Conservation (phyloP, 108 stramenopile genomes). For the Stephanodiscus triporus region DNA sequence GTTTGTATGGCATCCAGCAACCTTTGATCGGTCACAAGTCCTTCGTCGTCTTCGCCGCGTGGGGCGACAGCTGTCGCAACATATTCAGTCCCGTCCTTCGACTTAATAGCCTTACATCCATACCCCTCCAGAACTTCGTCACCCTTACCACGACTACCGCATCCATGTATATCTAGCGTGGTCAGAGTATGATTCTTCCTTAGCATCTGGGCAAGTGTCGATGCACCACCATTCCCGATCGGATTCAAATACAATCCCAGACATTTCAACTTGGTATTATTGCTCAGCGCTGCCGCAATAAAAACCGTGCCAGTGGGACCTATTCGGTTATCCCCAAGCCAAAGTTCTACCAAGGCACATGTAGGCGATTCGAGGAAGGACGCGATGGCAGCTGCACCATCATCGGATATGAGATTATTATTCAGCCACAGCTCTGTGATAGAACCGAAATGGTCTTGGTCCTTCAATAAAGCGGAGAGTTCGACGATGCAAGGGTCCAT, state of each 20-base stretch:
- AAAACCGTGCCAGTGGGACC: constrained; percentile 35
- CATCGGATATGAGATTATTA: constrained; percentile 45
- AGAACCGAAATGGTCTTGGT: constrained; percentile 35
- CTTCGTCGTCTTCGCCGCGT: constrained; percentile 18
- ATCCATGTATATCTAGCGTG: constrained; percentile 48
- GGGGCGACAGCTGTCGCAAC: constrained; percentile 23
- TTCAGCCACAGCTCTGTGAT: constrained; percentile 47
- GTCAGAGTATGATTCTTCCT: constrained; percentile 41
- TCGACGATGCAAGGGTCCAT: constrained; percentile 24
- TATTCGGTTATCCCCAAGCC: constrained; percentile 45
- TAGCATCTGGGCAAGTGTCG: constrained; percentile 44
- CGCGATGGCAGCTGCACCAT: constrained; percentile 37
- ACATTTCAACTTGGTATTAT: constrained; percentile 38
- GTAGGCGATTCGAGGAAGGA: constrained; percentile 30
- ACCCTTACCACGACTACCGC: constrained; percentile 1
- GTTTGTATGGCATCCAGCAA: constrained; percentile 39
- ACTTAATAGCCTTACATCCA: constrained; percentile 38
- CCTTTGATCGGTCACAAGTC: constrained; percentile 38
- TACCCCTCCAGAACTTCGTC: constrained; percentile 21
- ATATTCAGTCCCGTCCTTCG: constrained; percentile 41
- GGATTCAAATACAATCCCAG: constrained; percentile 45
- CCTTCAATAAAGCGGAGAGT: constrained; percentile 27
- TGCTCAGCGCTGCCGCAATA: constrained; percentile 32
- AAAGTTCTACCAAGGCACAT: constrained; percentile 44
- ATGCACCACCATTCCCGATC: constrained; percentile 44